These are phyloP conservation scores for Scortechinia acanthostroma DNA, from an alignment of 2,329 filamentous ascomycete species.

Conservation along the genomic window DNA sequence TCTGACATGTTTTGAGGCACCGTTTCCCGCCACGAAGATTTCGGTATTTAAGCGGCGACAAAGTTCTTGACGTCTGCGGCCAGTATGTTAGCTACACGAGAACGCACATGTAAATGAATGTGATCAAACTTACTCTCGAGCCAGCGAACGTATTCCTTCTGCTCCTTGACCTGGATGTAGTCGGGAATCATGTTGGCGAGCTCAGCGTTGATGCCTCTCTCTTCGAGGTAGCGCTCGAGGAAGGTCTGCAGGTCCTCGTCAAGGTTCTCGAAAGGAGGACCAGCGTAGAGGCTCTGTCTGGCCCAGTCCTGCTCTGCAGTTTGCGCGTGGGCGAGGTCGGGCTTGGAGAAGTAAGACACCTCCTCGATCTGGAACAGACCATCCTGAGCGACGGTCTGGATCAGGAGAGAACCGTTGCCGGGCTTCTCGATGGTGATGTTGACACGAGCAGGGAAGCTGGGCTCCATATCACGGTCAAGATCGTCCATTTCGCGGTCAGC, in stretches of 20 bases:
- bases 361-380: conserved; percentile 83
- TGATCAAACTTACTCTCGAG: conserved; percentile 49
- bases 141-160: conserved; percentile 92
- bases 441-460: conserved; percentile 72
- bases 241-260: conserved; percentile 92
- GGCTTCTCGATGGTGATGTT: conserved; percentile 86
- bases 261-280: conserved; percentile 85
- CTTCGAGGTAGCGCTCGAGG: conserved; percentile 88
- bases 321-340: conserved; percentile 69
- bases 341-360: conserved; percentile 77
- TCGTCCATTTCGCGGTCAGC: conserved; percentile 47
- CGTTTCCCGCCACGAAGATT: too few relatives aligned
- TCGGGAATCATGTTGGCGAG: conserved; percentile 88
- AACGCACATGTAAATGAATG: not conserved
- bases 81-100: not conserved
- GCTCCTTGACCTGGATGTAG: conserved; percentile 97
- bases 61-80: not conserved
- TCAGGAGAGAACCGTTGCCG: conserved; percentile 74
- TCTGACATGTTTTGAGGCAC: too few relatives aligned
- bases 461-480: conserved; percentile 33
- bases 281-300: conserved; percentile 75
- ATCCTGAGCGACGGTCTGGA: conserved; percentile 81
- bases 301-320: conserved; percentile 72
- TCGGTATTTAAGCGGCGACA: conserved; percentile 1
- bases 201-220: conserved; percentile 80